Evolutionary conservation across 2,329 filamentous ascomycete genomes (phyloP).

Genomic region (Decorospora gaudefroyi): DNA sequence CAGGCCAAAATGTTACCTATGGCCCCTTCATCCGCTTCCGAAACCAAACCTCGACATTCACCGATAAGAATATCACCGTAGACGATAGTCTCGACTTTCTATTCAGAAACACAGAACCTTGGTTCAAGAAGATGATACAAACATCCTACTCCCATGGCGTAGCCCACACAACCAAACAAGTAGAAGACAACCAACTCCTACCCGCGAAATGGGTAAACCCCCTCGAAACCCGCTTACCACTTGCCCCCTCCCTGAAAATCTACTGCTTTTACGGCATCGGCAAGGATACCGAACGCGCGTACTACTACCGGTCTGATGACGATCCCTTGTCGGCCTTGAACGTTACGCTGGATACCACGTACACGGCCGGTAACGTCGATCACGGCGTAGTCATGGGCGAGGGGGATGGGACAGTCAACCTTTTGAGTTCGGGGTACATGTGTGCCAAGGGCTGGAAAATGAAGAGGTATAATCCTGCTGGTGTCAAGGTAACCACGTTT

Average conservation of each 20-base stretch:
- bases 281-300: constrained; percentile 89
- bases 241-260: constrained; percentile 87
- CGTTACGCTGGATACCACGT: constrained; percentile 59
- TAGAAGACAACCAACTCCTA: constrained; percentile 66
- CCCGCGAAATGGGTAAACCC: constrained; percentile 89
- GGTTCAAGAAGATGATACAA: constrained; percentile 77
- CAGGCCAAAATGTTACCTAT: constrained; percentile 72
- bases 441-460: constrained; percentile 93
- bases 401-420: constrained; percentile 91
- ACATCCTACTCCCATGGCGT: constrained; percentile 85
- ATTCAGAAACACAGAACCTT: constrained; percentile 75
- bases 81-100: constrained; percentile 77
- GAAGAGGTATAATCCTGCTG: constrained; percentile 89
- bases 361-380: constrained; percentile 61
- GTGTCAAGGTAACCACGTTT: constrained; percentile 77
- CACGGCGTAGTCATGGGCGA: constrained; percentile 95
- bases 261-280: constrained; percentile 97
- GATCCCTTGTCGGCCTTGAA: constrained; percentile 70
- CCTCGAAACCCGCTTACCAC: constrained; percentile 81
- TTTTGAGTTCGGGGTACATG: constrained; percentile 95
- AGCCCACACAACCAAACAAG: constrained; percentile 76
- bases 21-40: constrained; percentile 88
- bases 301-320: constrained; percentile 81
- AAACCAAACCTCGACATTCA: constrained; percentile 57
- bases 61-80: constrained; percentile 75